Evolutionary conservation across 352 stramenopile genomes (phyloP).

Genomic region (Globisporangium okanoganense): DNA sequence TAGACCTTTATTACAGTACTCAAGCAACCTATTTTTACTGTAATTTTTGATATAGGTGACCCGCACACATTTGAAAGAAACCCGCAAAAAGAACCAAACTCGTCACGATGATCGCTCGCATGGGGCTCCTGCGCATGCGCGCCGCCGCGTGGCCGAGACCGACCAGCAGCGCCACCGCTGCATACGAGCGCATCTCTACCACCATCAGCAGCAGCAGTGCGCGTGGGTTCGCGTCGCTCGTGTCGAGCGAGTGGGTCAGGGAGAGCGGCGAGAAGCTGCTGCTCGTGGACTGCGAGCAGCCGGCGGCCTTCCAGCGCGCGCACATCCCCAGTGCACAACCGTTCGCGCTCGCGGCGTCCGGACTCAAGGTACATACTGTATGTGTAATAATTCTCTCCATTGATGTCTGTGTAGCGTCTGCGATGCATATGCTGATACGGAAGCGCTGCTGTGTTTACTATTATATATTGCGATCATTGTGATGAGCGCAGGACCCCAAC

Average conservation of each 20-base stretch:
- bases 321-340: constrained; percentile 46
- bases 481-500: constrained; percentile 29
- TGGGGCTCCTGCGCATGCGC: not conserved
- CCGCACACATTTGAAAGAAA: no score
- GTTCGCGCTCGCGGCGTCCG: constrained; percentile 38
- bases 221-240: constrained; percentile 30
- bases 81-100: no score
- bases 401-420: not conserved
- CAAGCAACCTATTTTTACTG: no score
- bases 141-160: not conserved
- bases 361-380: constrained; percentile 57
- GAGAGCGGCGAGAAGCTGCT: constrained; percentile 24
- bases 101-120: not conserved
- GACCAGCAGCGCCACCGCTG: not conserved
- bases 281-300: constrained; percentile 61
- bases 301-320: constrained; percentile 39
- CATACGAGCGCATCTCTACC: constrained; percentile 20
- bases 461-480: no score
- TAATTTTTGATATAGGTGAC: no score
- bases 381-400: not conserved
- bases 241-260: constrained; percentile 38
- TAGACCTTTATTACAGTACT: no score
- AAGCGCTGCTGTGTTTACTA: no score
- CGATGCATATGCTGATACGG: not conserved
- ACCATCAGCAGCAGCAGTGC: constrained; percentile 32